phyloP scores from a whole-genome alignment of 2,329 filamentous ascomycete species.

The Penicillium sp. region DNA sequence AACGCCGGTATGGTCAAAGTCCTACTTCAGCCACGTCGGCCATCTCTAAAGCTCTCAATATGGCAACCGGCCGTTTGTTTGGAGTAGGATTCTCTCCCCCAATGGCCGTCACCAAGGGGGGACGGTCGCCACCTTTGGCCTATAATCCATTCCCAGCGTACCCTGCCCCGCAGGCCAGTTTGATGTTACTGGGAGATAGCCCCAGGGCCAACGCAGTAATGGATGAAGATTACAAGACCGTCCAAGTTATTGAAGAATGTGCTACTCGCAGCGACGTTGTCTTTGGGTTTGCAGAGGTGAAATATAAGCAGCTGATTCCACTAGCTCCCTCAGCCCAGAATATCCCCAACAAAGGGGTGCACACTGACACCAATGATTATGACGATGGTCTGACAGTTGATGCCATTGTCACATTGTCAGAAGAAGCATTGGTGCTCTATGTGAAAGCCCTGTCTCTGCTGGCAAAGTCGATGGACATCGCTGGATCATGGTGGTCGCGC shows the following conservation, averaged over 20 bases:
- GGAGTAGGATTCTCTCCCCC: slow-evolving; percentile 49
- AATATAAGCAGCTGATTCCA: slow-evolving; percentile 94
- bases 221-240: slow-evolving; percentile 74
- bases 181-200: slow-evolving; percentile 59
- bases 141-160: slow-evolving; percentile 76
- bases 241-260: slow-evolving; percentile 81
- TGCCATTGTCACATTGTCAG: slow-evolving; percentile 77
- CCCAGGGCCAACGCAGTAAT: slow-evolving; percentile 54
- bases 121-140: slow-evolving; percentile 42
- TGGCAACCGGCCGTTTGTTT: slow-evolving; percentile 65
- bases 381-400: slow-evolving; percentile 77
- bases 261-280: slow-evolving; percentile 93
- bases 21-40: slow-evolving; percentile 79
- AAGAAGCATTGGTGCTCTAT: slow-evolving; percentile 92
- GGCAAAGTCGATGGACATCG: slow-evolving; percentile 92
- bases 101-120: slow-evolving; percentile 41
- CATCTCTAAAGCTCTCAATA: slow-evolving; percentile 89
- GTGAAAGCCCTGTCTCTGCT: slow-evolving; percentile 88
- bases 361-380: slow-evolving; percentile 42
- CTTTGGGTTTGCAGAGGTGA: slow-evolving; percentile 95
- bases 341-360: too few relatives aligned
- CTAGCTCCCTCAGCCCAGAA: slow-evolving; percentile 62
- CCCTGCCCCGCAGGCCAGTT: slow-evolving; percentile 64
- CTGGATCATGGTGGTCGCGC: slow-evolving; percentile 82
- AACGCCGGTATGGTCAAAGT: slow-evolving; percentile 66